Percentiles rank a stretch among this genome's conserved stretches.
phyloP scores from a whole-genome alignment of 345 rosid species.

The Psidium guajava region DNA sequence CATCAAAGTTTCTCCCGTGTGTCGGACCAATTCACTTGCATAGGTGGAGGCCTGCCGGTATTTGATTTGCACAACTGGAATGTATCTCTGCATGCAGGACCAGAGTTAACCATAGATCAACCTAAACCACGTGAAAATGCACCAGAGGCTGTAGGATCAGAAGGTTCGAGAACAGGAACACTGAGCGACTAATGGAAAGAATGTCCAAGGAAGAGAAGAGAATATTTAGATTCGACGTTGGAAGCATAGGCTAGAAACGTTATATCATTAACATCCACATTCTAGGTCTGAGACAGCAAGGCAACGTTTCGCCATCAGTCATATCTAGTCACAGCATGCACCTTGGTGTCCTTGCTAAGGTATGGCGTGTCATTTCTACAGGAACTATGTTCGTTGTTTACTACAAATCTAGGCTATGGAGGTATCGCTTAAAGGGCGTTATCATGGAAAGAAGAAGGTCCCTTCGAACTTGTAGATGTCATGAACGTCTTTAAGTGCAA shows the following conservation, averaged over 20 bases:
- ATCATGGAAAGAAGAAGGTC: too few relatives aligned
- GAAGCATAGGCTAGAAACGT: too few relatives aligned
- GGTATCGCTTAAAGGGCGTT: too few relatives aligned
- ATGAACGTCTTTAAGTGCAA: too few relatives aligned
- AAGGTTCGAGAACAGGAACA: too few relatives aligned
- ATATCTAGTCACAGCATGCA: constrained; percentile 96
- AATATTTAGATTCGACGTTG: too few relatives aligned
- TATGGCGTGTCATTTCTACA: constrained; percentile 70
- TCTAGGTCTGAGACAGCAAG: constrained; percentile 81
- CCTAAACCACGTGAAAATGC: constrained; percentile 55
- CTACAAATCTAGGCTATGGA: constrained; percentile 92
- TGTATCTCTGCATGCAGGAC: constrained; percentile 66
- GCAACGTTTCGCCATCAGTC: constrained; percentile 66
- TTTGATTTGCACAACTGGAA: constrained; percentile 94
- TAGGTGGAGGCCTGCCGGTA: constrained; percentile 96
- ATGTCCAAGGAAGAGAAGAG: too few relatives aligned
- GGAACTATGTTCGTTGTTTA: constrained; percentile 79
- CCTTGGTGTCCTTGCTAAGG: constrained; percentile 85
- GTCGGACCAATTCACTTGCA: constrained; percentile 99
- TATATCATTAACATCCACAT: too few relatives aligned
- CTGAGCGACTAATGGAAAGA: too few relatives aligned
- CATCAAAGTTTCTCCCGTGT: constrained; percentile 87
- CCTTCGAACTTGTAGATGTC: too few relatives aligned
- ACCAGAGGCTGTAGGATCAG: constrained; percentile 47
- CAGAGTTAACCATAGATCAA: constrained; percentile 48